Base-by-base conservation (phyloP, 2,329 filamentous ascomycete species). In the Hypoxylon sp. region DNA sequence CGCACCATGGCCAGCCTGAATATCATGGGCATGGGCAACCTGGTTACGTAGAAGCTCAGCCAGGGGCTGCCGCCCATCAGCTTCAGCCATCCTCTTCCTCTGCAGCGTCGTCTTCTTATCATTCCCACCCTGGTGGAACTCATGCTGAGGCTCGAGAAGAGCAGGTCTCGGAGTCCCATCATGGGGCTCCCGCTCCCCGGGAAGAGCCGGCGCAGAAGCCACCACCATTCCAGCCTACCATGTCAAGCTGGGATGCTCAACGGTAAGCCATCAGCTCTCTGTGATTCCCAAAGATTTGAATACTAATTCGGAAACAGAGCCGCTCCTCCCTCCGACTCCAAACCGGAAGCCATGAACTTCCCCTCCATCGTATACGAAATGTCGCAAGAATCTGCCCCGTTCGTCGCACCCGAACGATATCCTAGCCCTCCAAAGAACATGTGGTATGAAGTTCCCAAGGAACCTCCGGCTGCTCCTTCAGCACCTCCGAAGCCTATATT, bases 341-440 rank as follows among this genome's bases (percentile, higher is more conserved):
- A 81, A 70, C 93, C 93, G 7, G 95, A 98, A 80, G 94, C 92
- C 5, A 79, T 85, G 60, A 91, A 96, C 73, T 90, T 98, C 70
- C 91, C 92, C 13, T 82, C 82, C 42, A 85, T 87, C 54, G 86
- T 86, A 52, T 98, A 98, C 75, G 82, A 84, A 54, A 97, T 97
- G 88, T 96, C 90, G 53, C 84, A 83, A 53, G 90, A 93, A 72
- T 80, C 82, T 15, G 75, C 86, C 27, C 86, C 90, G 8, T 98
- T 96, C 75, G 83, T 91, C 50, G 85, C 93, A 26, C 93, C 93
- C 15, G 75, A 79, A 58, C 82, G 84, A 49, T 95, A 96, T 69
- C 91, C 93, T 2, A 90, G 91, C 69, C 91, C 92, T 15, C 92
- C 93, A 0, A 89, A 83, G 73, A 84, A 93, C 70, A 93, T 97